These are phyloP conservation scores for Saccharum hybrid DNA, from an alignment of 202 grass and related monocot species.

Conservation along the genomic window DNA sequence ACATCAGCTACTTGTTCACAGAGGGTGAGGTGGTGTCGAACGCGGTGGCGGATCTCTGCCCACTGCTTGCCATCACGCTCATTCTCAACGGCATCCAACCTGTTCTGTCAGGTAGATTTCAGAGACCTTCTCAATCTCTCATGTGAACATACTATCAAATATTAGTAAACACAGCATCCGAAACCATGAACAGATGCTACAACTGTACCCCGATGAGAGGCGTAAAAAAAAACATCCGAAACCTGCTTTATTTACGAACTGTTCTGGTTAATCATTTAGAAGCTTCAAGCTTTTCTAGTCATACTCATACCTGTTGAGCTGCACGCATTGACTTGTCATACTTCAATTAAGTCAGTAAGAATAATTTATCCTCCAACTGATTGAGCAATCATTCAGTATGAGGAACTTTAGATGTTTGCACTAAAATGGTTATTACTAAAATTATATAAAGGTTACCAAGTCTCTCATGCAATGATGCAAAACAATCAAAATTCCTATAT, in stretches of 20 bases:
- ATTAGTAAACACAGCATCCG: neutral
- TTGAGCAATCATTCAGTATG: neutral
- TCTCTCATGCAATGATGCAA: too few species aligned
- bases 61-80: conserved; percentile 63
- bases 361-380: neutral
- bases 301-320: neutral
- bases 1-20: conserved; percentile 83
- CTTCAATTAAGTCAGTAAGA: neutral
- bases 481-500: neutral
- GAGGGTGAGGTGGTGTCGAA: conserved; percentile 68
- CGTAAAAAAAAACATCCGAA: neutral
- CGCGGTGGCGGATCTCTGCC: conserved; percentile 70
- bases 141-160: neutral
- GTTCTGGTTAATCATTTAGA: neutral
- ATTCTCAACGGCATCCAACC: conserved; percentile 94
- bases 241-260: neutral
- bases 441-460: too few species aligned
- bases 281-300: too few species aligned
- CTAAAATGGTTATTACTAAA: neutral
- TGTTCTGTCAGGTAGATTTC: conserved; percentile 66
- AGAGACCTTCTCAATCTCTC: neutral
- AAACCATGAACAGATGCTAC: neutral
- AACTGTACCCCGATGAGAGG: too few species aligned
- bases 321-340: neutral
- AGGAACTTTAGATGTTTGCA: neutral